Base-by-base conservation (phyloP, 257 asterid genomes). In the Salvia hispanica region DNA sequence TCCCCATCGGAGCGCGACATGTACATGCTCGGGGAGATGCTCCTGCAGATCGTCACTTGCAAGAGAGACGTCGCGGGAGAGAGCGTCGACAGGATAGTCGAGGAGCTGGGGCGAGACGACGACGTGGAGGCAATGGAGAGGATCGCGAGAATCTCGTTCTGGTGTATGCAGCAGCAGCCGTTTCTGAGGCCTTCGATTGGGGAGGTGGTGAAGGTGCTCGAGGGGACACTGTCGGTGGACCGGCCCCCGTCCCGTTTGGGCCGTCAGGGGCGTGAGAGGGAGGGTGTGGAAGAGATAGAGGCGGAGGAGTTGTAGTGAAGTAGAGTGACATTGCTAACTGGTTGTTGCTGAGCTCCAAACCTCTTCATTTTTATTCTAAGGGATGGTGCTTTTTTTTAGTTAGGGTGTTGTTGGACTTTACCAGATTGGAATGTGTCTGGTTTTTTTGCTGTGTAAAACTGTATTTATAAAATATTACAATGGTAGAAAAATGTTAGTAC, bases 91-190 rank as follows among this genome's bases (percentile, higher is more conserved):
- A 44, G 52, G 53, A 62, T 85, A 57, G 74, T 83, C 3, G 82
- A 81, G 9, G 28, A 66, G 44, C 50, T 82, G 9, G 18, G 67
- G 42, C 56, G 46, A 54, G 82, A 82, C 21, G 64, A 57, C 51
- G 62, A 69, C 57, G 31, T 72, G 55, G 78, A 72, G 70, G 77
- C 75, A 0, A 62, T 77, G 2, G 91, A 82, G 72, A 79, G 91
- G 76, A 83, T 85, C 25, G 75, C 66, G 3, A 78, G 88, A 39
- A 87, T 87, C 11, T 78, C 95, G 0, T 77, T 87, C 3, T 85
- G 95, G 91, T 87, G 95, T 58, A 84, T 81, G 89, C 91, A 87
- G 66, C 72, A 45, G 18, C 85, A 80, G 64, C 84, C 89, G 5
- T 85, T 78, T 69, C 15, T 82, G 83, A 84, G 95, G 61, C 95